Evolutionary conservation across 2,329 filamentous ascomycete genomes (phyloP).

Genomic region (Cordyceps tenuipes): DNA sequence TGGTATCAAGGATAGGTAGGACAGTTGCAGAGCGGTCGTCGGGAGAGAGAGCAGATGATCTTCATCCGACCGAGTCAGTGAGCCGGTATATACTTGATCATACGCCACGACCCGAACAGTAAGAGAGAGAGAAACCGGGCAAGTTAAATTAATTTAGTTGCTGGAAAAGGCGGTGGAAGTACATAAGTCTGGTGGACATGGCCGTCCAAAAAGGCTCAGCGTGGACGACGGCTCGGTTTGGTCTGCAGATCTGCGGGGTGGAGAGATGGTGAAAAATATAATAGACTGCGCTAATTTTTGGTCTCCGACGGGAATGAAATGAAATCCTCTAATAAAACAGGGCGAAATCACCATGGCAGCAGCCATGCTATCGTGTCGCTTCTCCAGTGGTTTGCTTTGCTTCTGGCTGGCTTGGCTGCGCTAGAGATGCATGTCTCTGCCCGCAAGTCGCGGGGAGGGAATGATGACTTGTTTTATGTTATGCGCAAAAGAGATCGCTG

Average conservation of each 20-base stretch:
- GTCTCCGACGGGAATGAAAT: background rate
- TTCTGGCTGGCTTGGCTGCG: background rate
- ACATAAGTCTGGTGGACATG: background rate
- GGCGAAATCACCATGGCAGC: background rate
- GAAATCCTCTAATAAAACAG: too few species aligned
- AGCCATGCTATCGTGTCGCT: background rate
- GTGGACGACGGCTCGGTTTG: background rate
- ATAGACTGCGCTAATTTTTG: too few species aligned
- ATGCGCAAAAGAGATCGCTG: background rate
- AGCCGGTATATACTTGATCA: too few species aligned
- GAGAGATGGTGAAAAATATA: background rate
- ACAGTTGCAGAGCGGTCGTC: background rate
- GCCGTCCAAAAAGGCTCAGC: background rate
- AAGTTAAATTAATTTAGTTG: background rate
- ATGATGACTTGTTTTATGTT: background rate
- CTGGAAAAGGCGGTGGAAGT: background rate
- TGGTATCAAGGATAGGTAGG: background rate
- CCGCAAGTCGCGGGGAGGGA: background rate
- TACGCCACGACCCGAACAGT: too few species aligned
- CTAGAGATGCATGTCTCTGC: constrained; percentile 1
- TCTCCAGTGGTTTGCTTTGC: background rate
- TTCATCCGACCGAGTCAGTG: background rate
- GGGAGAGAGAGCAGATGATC: background rate
- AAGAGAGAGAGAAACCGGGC: too few species aligned
- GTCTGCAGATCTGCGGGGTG: background rate